Evolutionary conservation across 306 rosid genomes (phyloP), one percentile per base, ranked within the genome.

Genomic region (Bauhinia variegata): DNA sequence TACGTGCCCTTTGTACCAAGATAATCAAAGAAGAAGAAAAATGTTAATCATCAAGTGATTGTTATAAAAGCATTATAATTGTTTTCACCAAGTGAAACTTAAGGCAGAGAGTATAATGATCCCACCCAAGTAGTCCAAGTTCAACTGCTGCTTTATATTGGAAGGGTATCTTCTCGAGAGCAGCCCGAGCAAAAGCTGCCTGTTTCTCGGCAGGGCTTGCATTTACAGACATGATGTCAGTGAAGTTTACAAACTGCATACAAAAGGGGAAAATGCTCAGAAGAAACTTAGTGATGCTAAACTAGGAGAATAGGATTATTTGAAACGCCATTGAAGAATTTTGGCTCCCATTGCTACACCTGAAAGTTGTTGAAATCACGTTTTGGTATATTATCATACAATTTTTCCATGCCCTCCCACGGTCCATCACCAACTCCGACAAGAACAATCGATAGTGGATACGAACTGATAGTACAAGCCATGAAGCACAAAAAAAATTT

Each of bases 391-490:
- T 78, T 89, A 78, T 92, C 96, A 63, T 92, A 96, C 39, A 92
- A 92, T 61, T 78, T 92, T 83, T 48, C 77, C 96, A 89, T 92
- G 82, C 89, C 93, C 4, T 89, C 98, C 98, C 98, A 92, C 13
- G 98, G 98, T 31, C 98, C 96, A 62, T 92, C 96, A 6, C 98
- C 98, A 50, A 87, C 96, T 81, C 98, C 98, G 51, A 92, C 78
- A 18, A 92, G 91, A 79, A 92, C 42, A 69, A 92, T 89, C 0
- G 98, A 83, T 38, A 92, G 95, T 0, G 98, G 87, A 70, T 89
- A 80, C 38, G 74, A 77, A 81, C 98, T 92, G 83, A 42, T 14
- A 63, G 39, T 46, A 54, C 43, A 73, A 68, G 55, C 66, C 43
- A 15, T 54, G 15, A 69, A 54, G 64, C 36, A 58, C 10, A 19